These are phyloP conservation scores for Gossypium davidsonii DNA, from an alignment of 441 rosid species.

Conservation along the genomic window DNA sequence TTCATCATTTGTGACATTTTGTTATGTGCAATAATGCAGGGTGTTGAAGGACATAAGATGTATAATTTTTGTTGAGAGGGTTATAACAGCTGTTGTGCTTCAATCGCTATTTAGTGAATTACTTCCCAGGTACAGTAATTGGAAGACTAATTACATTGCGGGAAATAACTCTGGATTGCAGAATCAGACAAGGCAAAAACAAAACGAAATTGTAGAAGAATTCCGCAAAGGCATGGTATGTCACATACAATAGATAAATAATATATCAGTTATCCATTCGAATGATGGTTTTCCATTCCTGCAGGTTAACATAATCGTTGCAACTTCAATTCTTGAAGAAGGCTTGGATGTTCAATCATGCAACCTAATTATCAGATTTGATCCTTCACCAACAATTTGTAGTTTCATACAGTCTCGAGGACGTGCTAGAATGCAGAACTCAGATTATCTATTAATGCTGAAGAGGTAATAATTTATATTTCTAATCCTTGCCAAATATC, in stretches of 20 bases:
- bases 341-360: slow-evolving; percentile 91
- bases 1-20: not conserved
- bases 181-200: slow-evolving; percentile 61
- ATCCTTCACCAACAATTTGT: slow-evolving; percentile 63
- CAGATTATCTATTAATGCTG: slow-evolving; percentile 78
- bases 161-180: slow-evolving; percentile 60
- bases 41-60: slow-evolving; percentile 58
- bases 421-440: slow-evolving; percentile 83
- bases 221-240: slow-evolving; percentile 75
- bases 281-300: slow-evolving; percentile 14
- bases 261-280: not conserved
- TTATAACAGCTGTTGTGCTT: slow-evolving; percentile 60
- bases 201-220: slow-evolving; percentile 74
- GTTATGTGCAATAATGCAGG: slow-evolving; percentile 30
- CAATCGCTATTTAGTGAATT: slow-evolving; percentile 45
- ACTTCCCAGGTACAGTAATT: slow-evolving; percentile 45
- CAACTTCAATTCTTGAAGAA: slow-evolving; percentile 93
- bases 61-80: slow-evolving; percentile 78
- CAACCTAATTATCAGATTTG: slow-evolving; percentile 81
- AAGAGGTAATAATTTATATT: slow-evolving; percentile 33
- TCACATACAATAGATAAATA: not conserved
- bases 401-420: slow-evolving; percentile 96
- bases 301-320: slow-evolving; percentile 78
- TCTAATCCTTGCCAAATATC: not conserved
- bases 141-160: slow-evolving; percentile 69